Conservation (phyloP, 2,329 filamentous ascomycete genomes). For the Chrysoporthe austroafricana region DNA sequence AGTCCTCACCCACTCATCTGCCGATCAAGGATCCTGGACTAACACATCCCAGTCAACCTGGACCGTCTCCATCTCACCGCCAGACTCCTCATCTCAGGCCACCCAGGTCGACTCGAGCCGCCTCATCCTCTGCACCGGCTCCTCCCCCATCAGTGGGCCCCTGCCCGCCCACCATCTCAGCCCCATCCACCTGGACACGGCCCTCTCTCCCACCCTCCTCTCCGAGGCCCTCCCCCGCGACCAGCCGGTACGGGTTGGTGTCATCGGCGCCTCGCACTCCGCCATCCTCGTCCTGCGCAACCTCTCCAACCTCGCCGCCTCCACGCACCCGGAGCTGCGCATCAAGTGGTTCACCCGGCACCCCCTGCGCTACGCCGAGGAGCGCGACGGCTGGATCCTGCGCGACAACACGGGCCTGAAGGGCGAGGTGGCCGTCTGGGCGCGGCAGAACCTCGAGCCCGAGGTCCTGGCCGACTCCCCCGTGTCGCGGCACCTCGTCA, state of each 20-base stretch:
- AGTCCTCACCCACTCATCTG: background rate
- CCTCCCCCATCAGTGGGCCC: conserved; percentile 49
- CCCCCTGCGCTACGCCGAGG: conserved; percentile 62
- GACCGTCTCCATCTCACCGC: conserved; percentile 28
- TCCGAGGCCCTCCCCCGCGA: conserved; percentile 36
- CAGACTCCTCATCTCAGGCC: conserved; percentile 29
- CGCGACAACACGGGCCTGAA: conserved; percentile 70
- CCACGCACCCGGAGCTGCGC: conserved; percentile 55
- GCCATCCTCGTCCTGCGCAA: conserved; percentile 67
- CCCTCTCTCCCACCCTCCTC: conserved; percentile 57
- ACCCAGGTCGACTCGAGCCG: conserved; percentile 43
- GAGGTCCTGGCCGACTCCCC: conserved; percentile 48
- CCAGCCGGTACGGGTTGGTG: conserved; percentile 50
- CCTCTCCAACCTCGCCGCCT: conserved; percentile 55
- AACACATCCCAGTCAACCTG: conserved; percentile 32
- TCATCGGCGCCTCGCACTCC: conserved; percentile 66
- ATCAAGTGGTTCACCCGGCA: conserved; percentile 68
- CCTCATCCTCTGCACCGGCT: conserved; percentile 63
- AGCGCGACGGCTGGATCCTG: conserved; percentile 65
- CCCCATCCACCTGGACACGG: conserved; percentile 54
- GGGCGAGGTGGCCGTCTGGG: conserved; percentile 63
- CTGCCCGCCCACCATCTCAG: conserved; percentile 46
- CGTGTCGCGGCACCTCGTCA: conserved; percentile 50
- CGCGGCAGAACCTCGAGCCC: conserved; percentile 60
- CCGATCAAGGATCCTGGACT: conserved; percentile 25